These are phyloP conservation scores for Amanita thiersii DNA, from an alignment of 768 basidiomycete species.

Conservation along the genomic window DNA sequence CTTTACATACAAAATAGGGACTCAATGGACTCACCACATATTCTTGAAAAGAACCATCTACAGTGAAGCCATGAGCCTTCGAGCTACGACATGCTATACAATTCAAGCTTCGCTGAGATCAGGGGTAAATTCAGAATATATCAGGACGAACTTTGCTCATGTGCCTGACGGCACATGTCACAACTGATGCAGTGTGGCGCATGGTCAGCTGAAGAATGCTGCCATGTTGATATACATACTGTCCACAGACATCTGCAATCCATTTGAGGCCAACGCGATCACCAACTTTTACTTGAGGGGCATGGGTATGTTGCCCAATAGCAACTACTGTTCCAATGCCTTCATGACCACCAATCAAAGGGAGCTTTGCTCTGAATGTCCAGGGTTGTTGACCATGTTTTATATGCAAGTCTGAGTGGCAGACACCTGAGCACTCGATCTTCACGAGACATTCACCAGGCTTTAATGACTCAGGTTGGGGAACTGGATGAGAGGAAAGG, in stretches of 20 bases:
- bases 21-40: constrained; percentile 33
- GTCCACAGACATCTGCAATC: constrained; percentile 36
- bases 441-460: constrained; percentile 68
- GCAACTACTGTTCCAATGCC: constrained; percentile 75
- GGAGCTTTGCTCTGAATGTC: constrained; percentile 42
- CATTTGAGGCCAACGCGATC: constrained; percentile 78
- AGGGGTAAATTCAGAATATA: neutral
- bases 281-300: constrained; percentile 50
- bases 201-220: neutral
- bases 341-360: constrained; percentile 72
- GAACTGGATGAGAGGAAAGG: constrained; percentile 42
- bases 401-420: constrained; percentile 73
- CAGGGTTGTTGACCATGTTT: constrained; percentile 63
- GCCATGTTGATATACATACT: no score
- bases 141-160: constrained; percentile 33
- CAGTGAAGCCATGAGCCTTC: constrained; percentile 49
- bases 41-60: constrained; percentile 66
- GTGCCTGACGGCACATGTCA: constrained; percentile 62
- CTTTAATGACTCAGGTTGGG: constrained; percentile 43
- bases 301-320: constrained; percentile 52
- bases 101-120: neutral
- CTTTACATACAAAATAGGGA: neutral
- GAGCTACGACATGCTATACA: constrained; percentile 37
- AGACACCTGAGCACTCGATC: constrained; percentile 53
- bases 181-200: no score